Evolutionary conservation across 2,329 filamentous ascomycete genomes (phyloP).

Genomic region (Pseudophaeomoniella oleicola): DNA sequence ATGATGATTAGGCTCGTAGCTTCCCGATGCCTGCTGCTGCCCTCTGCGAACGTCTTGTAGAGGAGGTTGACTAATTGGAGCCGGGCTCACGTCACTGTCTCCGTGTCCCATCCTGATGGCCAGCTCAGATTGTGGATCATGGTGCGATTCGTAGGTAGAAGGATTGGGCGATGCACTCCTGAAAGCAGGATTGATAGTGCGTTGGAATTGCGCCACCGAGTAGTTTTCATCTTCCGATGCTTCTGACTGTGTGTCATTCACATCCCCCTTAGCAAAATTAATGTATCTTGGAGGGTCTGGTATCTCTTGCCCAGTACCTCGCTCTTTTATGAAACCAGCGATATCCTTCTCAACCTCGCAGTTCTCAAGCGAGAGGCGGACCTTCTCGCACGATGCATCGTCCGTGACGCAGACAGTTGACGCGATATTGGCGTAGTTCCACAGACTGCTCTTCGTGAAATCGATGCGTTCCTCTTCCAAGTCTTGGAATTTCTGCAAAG

Average conservation of each 20-base stretch:
- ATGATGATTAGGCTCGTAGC: constrained; percentile 42
- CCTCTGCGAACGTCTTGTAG: constrained; percentile 23
- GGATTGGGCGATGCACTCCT: constrained; percentile 92
- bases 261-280: constrained; percentile 90
- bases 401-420: constrained; percentile 97
- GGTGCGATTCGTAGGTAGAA: constrained; percentile 81
- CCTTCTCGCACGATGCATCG: constrained; percentile 91
- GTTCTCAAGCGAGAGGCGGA: constrained; percentile 79
- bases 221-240: constrained; percentile 77
- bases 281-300: constrained; percentile 95
- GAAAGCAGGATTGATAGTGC: constrained; percentile 90
- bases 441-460: constrained; percentile 93
- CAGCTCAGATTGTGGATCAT: constrained; percentile 65
- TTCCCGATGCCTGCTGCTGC: constrained; percentile 16
- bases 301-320: constrained; percentile 89
- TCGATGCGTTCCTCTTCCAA: constrained; percentile 93
- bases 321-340: constrained; percentile 69
- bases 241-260: constrained; percentile 65
- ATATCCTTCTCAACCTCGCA: constrained; percentile 98
- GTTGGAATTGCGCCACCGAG: constrained; percentile 87
- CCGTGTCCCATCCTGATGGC: constrained; percentile 52
- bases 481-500: constrained; percentile 78
- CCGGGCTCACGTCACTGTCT: not conserved
- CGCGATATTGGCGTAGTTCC: constrained; percentile 94
- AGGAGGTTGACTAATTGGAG: not conserved